Conservation (phyloP, 495 filamentous ascomycete genomes). For the Articulospora tetracladia region DNA sequence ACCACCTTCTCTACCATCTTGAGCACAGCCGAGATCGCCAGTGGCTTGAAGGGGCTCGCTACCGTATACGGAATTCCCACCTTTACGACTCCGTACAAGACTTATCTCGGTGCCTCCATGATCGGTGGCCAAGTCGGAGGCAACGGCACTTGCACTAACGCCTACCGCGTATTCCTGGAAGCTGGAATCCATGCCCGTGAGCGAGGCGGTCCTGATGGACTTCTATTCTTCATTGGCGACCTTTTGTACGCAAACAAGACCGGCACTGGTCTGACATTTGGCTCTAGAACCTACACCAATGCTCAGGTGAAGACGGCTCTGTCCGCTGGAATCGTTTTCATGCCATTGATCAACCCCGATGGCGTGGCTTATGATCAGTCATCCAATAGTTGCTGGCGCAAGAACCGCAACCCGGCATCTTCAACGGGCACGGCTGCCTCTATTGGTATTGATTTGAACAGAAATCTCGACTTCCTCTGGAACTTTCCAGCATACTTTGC, state of each 20-base stretch:
- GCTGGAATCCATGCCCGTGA: conserved; percentile 35
- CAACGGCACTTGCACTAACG: conserved; percentile 13
- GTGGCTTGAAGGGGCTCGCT: conserved; percentile 28
- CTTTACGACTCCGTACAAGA: conserved; percentile 31
- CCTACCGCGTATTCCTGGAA: conserved; percentile 31
- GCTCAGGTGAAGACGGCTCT: conserved; percentile 34
- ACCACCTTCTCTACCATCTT: conserved; percentile 27
- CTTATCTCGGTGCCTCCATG: conserved; percentile 28
- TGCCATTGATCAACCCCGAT: conserved; percentile 37
- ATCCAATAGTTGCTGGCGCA: conserved; percentile 34
- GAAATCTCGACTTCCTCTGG: conserved; percentile 38
- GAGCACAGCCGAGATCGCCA: conserved; percentile 31
- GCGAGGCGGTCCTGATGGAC: conserved; percentile 31
- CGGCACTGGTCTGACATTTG: conserved; percentile 34
- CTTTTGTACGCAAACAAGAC: conserved; percentile 33
- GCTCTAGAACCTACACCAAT: conserved; percentile 34
- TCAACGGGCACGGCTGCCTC: conserved; percentile 12
- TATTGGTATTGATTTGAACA: conserved; percentile 36
- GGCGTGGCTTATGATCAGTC: conserved; percentile 35
- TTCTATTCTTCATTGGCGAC: conserved; percentile 35
- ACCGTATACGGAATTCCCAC: conserved; percentile 26
- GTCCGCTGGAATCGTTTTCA: conserved; percentile 34
- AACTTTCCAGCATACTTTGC: conserved; percentile 31
- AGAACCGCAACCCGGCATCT: conserved; percentile 35
- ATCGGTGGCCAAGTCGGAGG: conserved; percentile 25